phyloP scores from a whole-genome alignment of 768 basidiomycete genomes.

The Neoboletus brunneissimus region DNA sequence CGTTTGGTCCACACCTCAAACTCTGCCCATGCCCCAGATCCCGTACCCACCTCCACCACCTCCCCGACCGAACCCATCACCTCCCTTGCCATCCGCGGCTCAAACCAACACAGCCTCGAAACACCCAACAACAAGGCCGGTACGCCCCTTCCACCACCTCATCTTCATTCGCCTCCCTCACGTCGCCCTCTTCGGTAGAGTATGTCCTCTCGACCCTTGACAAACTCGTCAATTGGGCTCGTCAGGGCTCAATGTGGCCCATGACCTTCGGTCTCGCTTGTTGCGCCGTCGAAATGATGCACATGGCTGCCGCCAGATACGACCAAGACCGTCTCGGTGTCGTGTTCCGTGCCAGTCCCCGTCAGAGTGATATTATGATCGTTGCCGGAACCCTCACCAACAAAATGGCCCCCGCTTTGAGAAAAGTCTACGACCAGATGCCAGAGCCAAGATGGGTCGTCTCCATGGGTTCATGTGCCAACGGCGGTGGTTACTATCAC shows the following conservation, averaged over 20 bases:
- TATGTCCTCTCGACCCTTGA: constrained; percentile 96
- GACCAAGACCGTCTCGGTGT: constrained; percentile 97
- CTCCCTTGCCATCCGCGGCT: constrained; percentile 68
- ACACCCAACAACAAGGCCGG: constrained; percentile 89
- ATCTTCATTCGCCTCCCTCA: neutral
- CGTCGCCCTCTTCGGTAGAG: constrained; percentile 46
- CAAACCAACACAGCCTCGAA: constrained; percentile 83
- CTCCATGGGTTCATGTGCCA: constrained; percentile 99
- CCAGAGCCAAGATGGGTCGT: constrained; percentile 99
- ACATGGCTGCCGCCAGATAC: constrained; percentile 98
- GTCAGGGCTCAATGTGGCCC: constrained; percentile 99
- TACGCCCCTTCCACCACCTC: constrained; percentile 32
- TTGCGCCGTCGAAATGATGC: constrained; percentile 99
- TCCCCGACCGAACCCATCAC: constrained; percentile 58
- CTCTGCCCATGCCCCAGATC: constrained; percentile 39
- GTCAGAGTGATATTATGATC: constrained; percentile 98
- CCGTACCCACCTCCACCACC: constrained; percentile 42
- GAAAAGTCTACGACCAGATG: constrained; percentile 99
- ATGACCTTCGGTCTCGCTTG: constrained; percentile 99
- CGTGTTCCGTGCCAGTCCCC: constrained; percentile 98
- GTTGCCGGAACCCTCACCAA: constrained; percentile 98
- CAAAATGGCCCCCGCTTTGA: constrained; percentile 98
- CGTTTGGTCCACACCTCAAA: constrained; percentile 59
- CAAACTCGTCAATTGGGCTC: constrained; percentile 96
- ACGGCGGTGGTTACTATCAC: constrained; percentile 96